These are phyloP conservation scores for Penicillium lividum DNA, from an alignment of 495 filamentous ascomycete species.

Conservation along the genomic window DNA sequence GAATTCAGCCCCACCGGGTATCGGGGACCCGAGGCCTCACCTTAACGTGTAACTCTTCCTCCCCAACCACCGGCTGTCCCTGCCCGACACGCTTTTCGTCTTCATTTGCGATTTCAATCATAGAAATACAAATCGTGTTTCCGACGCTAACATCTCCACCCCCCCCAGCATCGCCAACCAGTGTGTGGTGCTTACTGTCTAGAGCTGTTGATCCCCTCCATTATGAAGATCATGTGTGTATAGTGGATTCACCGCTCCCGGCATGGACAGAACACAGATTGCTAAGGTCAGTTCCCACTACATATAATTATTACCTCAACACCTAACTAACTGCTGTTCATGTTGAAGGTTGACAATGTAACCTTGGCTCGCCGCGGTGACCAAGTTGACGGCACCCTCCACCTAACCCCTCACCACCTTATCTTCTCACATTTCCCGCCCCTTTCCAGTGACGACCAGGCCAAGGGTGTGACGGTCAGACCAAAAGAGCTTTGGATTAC, in stretches of 20 bases:
- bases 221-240: slow-evolving; percentile 40
- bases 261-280: slow-evolving; percentile 59
- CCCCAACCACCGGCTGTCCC: slow-evolving; percentile 9
- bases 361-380: slow-evolving; percentile 62
- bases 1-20: slow-evolving; percentile 17
- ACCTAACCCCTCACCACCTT: slow-evolving; percentile 66
- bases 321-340: slow-evolving; percentile 21
- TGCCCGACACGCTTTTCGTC: slow-evolving; percentile 2
- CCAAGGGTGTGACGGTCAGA: slow-evolving; percentile 38
- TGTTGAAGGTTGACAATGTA: slow-evolving; percentile 59
- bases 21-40: slow-evolving; percentile 12
- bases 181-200: background rate
- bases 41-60: slow-evolving; percentile 17
- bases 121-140: background rate
- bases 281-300: slow-evolving; percentile 44
- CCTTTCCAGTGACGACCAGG: slow-evolving; percentile 33
- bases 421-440: slow-evolving; percentile 59
- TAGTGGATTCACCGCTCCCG: slow-evolving; percentile 38
- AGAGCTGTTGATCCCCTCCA: slow-evolving; percentile 20
- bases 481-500: slow-evolving; percentile 88
- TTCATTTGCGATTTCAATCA: background rate
- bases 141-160: background rate
- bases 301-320: background rate
- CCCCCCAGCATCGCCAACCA: background rate
- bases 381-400: slow-evolving; percentile 60